Conservation (phyloP, 805 yeast species). For the Starmerella sirachaensis region DNA sequence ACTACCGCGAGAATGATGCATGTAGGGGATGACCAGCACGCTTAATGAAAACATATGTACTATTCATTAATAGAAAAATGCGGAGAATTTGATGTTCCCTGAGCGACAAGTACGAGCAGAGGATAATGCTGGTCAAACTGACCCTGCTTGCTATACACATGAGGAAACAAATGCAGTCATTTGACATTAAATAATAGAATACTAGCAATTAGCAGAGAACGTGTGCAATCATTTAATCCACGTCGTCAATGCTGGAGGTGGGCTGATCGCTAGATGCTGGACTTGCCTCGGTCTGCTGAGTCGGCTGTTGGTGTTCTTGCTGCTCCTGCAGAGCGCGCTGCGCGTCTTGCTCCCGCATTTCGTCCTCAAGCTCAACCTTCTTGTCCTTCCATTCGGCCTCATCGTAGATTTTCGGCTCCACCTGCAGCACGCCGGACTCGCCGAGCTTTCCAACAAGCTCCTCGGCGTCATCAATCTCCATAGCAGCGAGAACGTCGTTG, state of each 20-base stretch:
- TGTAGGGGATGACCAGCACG: no score
- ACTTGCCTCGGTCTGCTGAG: slow-evolving; percentile 1
- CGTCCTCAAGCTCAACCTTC: slow-evolving; percentile 14
- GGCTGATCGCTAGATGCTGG: slow-evolving; percentile 2
- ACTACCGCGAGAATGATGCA: no score
- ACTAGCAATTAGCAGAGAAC: neutral
- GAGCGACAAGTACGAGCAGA: no score
- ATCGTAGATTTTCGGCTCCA: slow-evolving; percentile 43
- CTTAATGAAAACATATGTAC: no score
- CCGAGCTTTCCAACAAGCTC: slow-evolving; percentile 58
- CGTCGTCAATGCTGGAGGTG: neutral
- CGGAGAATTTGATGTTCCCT: no score
- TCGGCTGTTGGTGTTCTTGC: slow-evolving; percentile 4
- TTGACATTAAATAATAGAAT: no score
- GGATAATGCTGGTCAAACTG: no score
- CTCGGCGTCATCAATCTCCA: slow-evolving; percentile 73
- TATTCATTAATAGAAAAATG: no score
- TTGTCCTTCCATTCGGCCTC: slow-evolving; percentile 29
- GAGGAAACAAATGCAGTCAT: no score
- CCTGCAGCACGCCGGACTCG: slow-evolving; percentile 71
- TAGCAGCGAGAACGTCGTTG: slow-evolving; percentile 64
- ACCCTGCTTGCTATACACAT: no score
- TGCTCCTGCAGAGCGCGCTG: neutral
- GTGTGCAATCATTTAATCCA: neutral
- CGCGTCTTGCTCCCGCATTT: slow-evolving; percentile 4